Percentiles rank a stretch among this genome's conserved stretches.
Evolutionary conservation across 1,139 yeast species (phyloP).

Genomic region (Eremothecium gossypii): DNA sequence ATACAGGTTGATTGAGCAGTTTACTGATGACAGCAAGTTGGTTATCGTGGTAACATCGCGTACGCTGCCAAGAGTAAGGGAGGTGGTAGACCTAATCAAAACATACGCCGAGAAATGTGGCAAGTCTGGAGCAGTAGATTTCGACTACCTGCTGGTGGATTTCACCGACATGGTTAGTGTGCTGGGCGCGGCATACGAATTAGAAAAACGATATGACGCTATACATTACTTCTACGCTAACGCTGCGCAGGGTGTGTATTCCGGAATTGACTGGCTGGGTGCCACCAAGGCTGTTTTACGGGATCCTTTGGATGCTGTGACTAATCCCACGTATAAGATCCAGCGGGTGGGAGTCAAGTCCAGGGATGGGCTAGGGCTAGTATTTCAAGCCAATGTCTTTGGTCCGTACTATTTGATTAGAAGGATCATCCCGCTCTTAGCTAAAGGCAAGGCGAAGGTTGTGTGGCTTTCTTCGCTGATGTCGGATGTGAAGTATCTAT

Average conservation of each 20-base stretch:
- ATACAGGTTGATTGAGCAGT: constrained; percentile 56
- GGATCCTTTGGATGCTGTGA: constrained; percentile 69
- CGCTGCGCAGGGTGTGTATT: constrained; percentile 83
- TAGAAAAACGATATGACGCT: constrained; percentile 50
- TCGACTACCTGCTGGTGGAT: constrained; percentile 79
- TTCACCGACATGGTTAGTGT: constrained; percentile 88
- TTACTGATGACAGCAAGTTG: constrained; percentile 44
- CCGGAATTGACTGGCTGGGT: constrained; percentile 75
- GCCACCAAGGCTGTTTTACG: constrained; percentile 59
- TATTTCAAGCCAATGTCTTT: constrained; percentile 90
- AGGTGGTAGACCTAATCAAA: constrained; percentile 58
- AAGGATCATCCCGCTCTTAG: constrained; percentile 45
- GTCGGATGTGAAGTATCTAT: constrained; percentile 61
- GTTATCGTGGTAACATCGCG: constrained; percentile 84
- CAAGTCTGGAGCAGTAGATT: constrained; percentile 55
- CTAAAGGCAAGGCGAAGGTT: constrained; percentile 49
- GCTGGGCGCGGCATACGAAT: constrained; percentile 61
- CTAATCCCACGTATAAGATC: constrained; percentile 74
- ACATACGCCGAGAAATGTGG: constrained; percentile 37
- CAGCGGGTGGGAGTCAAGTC: constrained; percentile 71
- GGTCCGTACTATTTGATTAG: constrained; percentile 83
- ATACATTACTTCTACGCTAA: constrained; percentile 76
- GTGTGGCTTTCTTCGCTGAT: constrained; percentile 83
- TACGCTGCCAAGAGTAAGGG: constrained; percentile 73
- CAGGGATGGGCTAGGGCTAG: constrained; percentile 67